A percentile compares a stretch with the other conserved stretches of the same genome.
Conservation (phyloP, 2,329 filamentous ascomycete species). For the Aureobasidium musti region DNA sequence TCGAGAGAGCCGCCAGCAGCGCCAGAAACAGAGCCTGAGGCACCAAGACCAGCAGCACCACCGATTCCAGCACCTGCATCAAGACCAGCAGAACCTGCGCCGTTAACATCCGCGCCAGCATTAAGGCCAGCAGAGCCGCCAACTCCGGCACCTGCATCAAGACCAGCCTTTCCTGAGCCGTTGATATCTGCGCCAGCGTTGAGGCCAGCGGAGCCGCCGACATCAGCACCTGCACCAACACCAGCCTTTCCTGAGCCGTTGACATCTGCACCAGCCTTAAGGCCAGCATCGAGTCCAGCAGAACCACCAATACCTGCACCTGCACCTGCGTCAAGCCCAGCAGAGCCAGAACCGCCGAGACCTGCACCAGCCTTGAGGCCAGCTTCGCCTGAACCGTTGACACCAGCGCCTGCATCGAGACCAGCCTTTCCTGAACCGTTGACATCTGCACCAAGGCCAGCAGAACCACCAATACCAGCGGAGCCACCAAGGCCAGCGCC, state of each 20-base stretch:
- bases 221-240: conserved; percentile 34
- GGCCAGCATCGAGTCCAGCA: conserved; percentile 34
- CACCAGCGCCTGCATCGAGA: conserved; percentile 37
- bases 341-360: conserved; percentile 43
- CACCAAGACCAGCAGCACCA: not conserved
- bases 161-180: conserved; percentile 34
- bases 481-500: conserved; percentile 32
- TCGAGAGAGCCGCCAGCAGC: conserved; percentile 18
- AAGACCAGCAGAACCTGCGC: not conserved
- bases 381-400: conserved; percentile 35
- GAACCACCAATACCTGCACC: conserved; percentile 35
- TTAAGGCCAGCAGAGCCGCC: conserved; percentile 28
- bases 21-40: not conserved
- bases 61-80: not conserved
- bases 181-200: conserved; percentile 36
- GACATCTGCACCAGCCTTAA: conserved; percentile 35
- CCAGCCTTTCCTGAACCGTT: conserved; percentile 30
- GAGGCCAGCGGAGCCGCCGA: conserved; percentile 33
- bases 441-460: conserved; percentile 38
- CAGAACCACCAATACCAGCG: conserved; percentile 39
- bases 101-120: conserved; percentile 32
- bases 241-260: not conserved
- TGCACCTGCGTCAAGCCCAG: not conserved
- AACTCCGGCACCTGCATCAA: conserved; percentile 40
- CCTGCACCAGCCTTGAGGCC: conserved; percentile 36